Evolutionary conservation across 805 yeast genomes (phyloP).

Genomic region (Saccharomycopsis synnaedendra): DNA sequence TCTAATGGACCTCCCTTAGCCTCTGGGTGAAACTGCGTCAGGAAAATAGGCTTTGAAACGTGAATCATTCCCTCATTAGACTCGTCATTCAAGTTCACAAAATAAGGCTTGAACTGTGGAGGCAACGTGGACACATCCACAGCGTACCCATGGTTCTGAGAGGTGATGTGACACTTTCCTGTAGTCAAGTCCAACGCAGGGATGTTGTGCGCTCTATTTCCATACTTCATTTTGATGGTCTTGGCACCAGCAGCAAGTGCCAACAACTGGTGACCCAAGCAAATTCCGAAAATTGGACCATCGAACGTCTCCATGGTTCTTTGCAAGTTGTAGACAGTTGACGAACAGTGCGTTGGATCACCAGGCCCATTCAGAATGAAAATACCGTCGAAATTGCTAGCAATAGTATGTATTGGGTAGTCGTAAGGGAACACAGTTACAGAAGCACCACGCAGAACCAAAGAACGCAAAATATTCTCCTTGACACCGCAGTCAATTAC

Average conservation of each 20-base stretch:
- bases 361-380: constrained; percentile 97
- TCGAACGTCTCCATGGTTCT: constrained; percentile 56
- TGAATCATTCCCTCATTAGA: constrained; percentile 98
- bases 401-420: constrained; percentile 85
- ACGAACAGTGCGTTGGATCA: constrained; percentile 84
- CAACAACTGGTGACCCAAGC: constrained; percentile 93
- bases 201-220: constrained; percentile 98
- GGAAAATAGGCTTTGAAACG: constrained; percentile 75
- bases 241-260: constrained; percentile 93
- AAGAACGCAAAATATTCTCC: constrained; percentile 90
- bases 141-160: constrained; percentile 98
- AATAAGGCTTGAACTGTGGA: constrained; percentile 72
- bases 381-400: constrained; percentile 84
- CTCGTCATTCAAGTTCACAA: constrained; percentile 87
- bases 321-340: constrained; percentile 65
- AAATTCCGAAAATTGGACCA: constrained; percentile 93
- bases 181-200: constrained; percentile 86
- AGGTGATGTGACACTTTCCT: constrained; percentile 94
- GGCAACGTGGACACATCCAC: constrained; percentile 76
- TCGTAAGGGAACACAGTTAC: constrained; percentile 95
- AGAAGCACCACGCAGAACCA: constrained; percentile 91
- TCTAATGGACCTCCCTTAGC: constrained; percentile 99
- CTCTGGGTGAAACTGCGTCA: constrained; percentile 98
- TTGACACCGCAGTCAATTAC: constrained; percentile 97
- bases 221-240: constrained; percentile 88